phyloP scores from a whole-genome alignment of 495 filamentous ascomycete species.

The Amorphotheca resinae region DNA sequence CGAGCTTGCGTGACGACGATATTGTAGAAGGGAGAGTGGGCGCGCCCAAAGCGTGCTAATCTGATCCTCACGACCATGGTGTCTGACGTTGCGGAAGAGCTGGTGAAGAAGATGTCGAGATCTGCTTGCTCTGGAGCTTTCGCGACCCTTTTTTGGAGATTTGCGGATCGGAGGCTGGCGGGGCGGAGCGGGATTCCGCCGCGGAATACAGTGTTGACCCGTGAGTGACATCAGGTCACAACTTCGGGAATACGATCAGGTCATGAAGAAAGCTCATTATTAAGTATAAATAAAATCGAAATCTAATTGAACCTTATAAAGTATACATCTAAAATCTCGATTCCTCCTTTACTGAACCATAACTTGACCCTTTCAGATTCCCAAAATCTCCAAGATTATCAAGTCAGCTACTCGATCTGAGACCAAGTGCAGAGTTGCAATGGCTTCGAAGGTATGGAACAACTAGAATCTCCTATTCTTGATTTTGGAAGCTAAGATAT shows the following conservation, averaged over 20 bases:
- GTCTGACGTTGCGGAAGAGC: conserved; percentile 4
- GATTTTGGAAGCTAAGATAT: background rate
- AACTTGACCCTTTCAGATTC: background rate
- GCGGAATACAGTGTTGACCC: background rate
- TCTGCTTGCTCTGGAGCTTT: no score
- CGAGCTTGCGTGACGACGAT: conserved; percentile 94
- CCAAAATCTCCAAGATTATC: background rate
- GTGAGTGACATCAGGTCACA: background rate
- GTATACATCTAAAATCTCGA: background rate
- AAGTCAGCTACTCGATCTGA: no score
- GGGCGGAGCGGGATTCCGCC: background rate
- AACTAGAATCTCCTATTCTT: no score
- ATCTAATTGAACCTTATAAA: background rate
- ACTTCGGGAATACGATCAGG: no score
- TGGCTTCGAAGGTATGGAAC: background rate
- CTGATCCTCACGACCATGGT: conserved; percentile 87
- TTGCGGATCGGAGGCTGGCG: background rate
- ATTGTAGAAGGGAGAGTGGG: conserved; percentile 82
- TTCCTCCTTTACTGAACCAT: background rate
- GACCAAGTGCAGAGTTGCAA: no score
- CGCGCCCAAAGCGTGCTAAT: conserved; percentile 85
- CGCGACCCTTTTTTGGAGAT: no score
- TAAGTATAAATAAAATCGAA: background rate
- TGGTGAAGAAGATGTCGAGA: background rate
- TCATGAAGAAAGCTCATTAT: background rate